phyloP scores from a whole-genome alignment of 495 filamentous ascomycete genomes.

The Xylaria longipes region DNA sequence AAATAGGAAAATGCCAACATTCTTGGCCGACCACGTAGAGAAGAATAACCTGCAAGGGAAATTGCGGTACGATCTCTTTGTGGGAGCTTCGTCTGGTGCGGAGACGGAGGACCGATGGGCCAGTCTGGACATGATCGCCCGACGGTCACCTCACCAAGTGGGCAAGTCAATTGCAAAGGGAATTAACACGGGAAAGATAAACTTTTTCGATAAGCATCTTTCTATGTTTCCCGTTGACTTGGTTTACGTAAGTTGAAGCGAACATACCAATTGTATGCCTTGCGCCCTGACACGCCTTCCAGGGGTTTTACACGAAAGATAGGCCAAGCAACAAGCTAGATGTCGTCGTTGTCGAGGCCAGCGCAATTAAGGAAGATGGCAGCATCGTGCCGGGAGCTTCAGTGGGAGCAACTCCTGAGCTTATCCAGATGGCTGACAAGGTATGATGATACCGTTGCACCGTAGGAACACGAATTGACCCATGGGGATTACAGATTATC shows the following conservation, averaged over 20 bases:
- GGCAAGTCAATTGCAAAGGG: slow-evolving; percentile 91
- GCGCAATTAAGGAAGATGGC: slow-evolving; percentile 90
- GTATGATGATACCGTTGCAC: slow-evolving; percentile 36
- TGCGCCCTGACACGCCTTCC: slow-evolving; percentile 16
- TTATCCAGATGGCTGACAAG: slow-evolving; percentile 90
- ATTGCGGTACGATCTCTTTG: slow-evolving; percentile 84
- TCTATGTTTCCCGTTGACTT: slow-evolving; percentile 92
- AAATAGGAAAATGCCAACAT: slow-evolving; percentile 78
- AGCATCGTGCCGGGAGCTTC: slow-evolving; percentile 89
- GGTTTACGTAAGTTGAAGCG: slow-evolving; percentile 66
- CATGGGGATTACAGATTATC: slow-evolving; percentile 62
- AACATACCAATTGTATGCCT: not conserved
- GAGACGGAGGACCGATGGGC: slow-evolving; percentile 96
- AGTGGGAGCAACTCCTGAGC: slow-evolving; percentile 84
- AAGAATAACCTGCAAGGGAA: slow-evolving; percentile 85
- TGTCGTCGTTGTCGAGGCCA: slow-evolving; percentile 85
- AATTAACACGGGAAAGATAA: slow-evolving; percentile 86
- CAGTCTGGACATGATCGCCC: slow-evolving; percentile 83
- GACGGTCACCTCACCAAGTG: slow-evolving; percentile 85
- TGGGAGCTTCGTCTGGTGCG: slow-evolving; percentile 85
- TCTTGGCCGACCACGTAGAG: slow-evolving; percentile 88
- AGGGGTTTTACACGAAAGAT: slow-evolving; percentile 83
- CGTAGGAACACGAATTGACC: slow-evolving; percentile 1
- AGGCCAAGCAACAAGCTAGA: slow-evolving; percentile 76
- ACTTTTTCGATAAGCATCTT: slow-evolving; percentile 93